phyloP scores from a whole-genome alignment of 2,329 filamentous ascomycete species.

The Aureobasidium sp. region DNA sequence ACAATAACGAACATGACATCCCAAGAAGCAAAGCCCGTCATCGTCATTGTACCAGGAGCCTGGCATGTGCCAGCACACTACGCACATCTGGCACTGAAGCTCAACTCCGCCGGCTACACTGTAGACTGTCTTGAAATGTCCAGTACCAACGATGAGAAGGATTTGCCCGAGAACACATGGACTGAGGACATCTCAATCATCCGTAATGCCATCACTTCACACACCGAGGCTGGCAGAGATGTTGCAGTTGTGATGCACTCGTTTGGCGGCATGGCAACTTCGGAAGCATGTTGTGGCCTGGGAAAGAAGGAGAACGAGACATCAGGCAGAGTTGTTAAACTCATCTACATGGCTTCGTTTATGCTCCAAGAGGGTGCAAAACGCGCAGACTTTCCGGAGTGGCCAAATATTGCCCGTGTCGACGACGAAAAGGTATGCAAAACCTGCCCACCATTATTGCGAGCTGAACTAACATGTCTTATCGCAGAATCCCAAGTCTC shows the following conservation, averaged over 20 bases:
- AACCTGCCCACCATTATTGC: neutral
- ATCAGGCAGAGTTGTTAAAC: conserved; percentile 17
- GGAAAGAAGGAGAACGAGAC: conserved; percentile 12
- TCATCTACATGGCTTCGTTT: conserved; percentile 21
- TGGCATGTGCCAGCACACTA: conserved; percentile 20
- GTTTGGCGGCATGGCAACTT: conserved; percentile 22
- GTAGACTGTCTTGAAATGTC: conserved; percentile 4
- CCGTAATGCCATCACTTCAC: conserved; percentile 18
- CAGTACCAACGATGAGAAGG: neutral
- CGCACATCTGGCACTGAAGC: conserved; percentile 14
- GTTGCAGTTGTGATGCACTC: conserved; percentile 24
- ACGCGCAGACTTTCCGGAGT: neutral
- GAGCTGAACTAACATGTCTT: neutral
- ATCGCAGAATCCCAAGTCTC: neutral
- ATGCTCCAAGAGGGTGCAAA: neutral
- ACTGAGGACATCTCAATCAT: neutral
- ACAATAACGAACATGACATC: neutral
- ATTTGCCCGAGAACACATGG: neutral
- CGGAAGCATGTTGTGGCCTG: conserved; percentile 20
- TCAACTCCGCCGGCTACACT: conserved; percentile 19
- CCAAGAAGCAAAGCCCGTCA: conserved; percentile 10
- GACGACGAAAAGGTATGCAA: neutral
- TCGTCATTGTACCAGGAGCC: conserved; percentile 23
- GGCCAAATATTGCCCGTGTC: neutral
- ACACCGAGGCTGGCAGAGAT: conserved; percentile 19